Conservation (phyloP, 2,329 filamentous ascomycete species). For the Aspergillus pseudoviridinutans region DNA sequence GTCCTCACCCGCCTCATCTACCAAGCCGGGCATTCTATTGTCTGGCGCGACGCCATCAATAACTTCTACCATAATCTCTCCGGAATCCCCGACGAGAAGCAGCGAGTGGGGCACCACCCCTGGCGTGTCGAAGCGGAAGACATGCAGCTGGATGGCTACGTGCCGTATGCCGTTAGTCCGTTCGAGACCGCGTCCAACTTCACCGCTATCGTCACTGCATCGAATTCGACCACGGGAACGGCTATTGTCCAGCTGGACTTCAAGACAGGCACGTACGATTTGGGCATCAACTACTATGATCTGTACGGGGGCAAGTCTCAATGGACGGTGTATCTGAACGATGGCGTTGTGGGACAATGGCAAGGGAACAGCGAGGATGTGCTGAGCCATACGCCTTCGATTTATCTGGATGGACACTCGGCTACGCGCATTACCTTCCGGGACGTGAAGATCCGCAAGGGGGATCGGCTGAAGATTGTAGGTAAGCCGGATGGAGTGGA, state of each 20-base stretch:
- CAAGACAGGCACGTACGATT: conserved; percentile 54
- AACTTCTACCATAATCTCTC: conserved; percentile 62
- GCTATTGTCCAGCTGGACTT: conserved; percentile 48
- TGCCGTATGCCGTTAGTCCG: conserved; percentile 50
- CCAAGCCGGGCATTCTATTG: conserved; percentile 65
- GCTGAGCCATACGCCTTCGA: conserved; percentile 56
- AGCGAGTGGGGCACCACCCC: conserved; percentile 58
- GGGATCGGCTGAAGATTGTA: conserved; percentile 53
- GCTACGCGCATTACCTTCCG: conserved; percentile 60
- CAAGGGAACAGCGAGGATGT: conserved; percentile 56
- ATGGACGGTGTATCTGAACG: conserved; percentile 55
- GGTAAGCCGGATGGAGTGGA: conserved; percentile 59
- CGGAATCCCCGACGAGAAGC: conserved; percentile 53
- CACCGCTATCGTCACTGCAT: conserved; percentile 53
- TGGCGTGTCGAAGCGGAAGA: conserved; percentile 66
- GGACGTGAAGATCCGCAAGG: conserved; percentile 47
- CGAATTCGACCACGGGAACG: conserved; percentile 50
- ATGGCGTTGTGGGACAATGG: conserved; percentile 54
- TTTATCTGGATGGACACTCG: conserved; percentile 61
- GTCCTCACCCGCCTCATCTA: conserved; percentile 57
- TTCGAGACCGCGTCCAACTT: conserved; percentile 57
- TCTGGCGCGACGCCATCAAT: conserved; percentile 66
- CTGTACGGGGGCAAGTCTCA: conserved; percentile 54
- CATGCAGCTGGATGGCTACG: conserved; percentile 60
- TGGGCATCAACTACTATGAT: conserved; percentile 66